Percentiles rank a stretch among this genome's conserved stretches.
phyloP scores from a whole-genome alignment of 345 rosid species.

The Euphorbia pulcherrima region DNA sequence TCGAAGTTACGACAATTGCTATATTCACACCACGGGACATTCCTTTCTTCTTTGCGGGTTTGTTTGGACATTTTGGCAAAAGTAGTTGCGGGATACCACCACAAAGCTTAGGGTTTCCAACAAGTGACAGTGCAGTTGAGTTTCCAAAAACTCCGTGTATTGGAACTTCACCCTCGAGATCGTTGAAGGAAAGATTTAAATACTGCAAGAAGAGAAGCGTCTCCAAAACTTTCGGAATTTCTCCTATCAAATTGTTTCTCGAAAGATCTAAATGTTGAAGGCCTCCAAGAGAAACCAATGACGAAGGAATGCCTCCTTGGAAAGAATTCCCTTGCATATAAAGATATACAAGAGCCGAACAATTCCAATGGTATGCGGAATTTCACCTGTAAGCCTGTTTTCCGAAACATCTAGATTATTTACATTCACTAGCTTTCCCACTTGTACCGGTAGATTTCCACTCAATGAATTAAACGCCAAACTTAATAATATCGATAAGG shows the following conservation, averaged over 20 bases:
- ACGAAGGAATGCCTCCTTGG: constrained; percentile 28
- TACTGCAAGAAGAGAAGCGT: background rate
- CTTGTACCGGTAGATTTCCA: constrained; percentile 17
- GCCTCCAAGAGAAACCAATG: constrained; percentile 24
- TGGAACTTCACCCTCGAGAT: constrained; percentile 40
- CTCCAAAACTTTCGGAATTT: constrained; percentile 22
- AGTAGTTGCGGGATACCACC: constrained; percentile 24
- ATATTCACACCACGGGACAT: background rate
- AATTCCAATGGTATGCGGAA: constrained; percentile 21
- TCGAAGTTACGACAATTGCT: background rate
- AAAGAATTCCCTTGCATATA: constrained; percentile 24
- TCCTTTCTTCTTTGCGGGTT: background rate
- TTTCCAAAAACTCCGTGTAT: constrained; percentile 30
- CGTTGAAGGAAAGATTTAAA: constrained; percentile 36
- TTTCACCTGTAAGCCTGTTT: constrained; percentile 28
- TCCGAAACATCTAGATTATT: background rate
- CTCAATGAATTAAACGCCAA: constrained; percentile 27
- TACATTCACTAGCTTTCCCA: constrained; percentile 23
- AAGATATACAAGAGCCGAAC: constrained; percentile 13
- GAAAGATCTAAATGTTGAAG: constrained; percentile 34
- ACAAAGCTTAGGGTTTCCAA: constrained; percentile 30
- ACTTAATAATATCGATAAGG: constrained; percentile 16
- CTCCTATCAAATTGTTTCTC: constrained; percentile 25
- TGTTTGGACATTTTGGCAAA: constrained; percentile 15
- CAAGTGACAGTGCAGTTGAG: constrained; percentile 21